These are phyloP conservation scores for Pseudozyma sp. DNA, from an alignment of 1,284 basidiomycete genomes.

Conservation along the genomic window DNA sequence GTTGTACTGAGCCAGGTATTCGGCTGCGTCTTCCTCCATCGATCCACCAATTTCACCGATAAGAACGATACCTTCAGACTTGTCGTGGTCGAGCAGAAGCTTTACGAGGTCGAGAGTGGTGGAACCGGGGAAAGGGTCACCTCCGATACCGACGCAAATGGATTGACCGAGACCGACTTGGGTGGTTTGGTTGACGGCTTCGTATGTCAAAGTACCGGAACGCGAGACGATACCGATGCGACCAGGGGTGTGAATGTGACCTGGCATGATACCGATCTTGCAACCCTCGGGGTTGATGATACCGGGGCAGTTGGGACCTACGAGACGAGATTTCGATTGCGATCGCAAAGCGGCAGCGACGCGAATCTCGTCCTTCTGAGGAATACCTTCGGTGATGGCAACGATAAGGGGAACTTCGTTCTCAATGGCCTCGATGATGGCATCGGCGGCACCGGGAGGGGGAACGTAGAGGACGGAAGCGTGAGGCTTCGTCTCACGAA, in stretches of 20 bases:
- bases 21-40: slow-evolving; percentile 99
- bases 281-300: slow-evolving; percentile 95
- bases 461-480: slow-evolving; percentile 68
- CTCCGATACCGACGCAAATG: slow-evolving; percentile 95
- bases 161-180: slow-evolving; percentile 95
- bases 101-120: slow-evolving; percentile 96
- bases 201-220: slow-evolving; percentile 67
- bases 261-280: slow-evolving; percentile 99
- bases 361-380: slow-evolving; percentile 70
- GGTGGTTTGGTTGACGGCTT: slow-evolving; percentile 81
- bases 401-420: slow-evolving; percentile 67
- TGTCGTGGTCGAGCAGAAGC: slow-evolving; percentile 90
- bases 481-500: slow-evolving; percentile 63
- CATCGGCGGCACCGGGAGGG: slow-evolving; percentile 66
- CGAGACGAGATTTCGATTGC: slow-evolving; percentile 91
- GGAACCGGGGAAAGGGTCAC: slow-evolving; percentile 98
- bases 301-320: slow-evolving; percentile 92
- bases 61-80: slow-evolving; percentile 83
- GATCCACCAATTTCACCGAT: slow-evolving; percentile 99
- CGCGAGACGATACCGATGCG: slow-evolving; percentile 85
- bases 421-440: slow-evolving; percentile 68
- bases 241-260: slow-evolving; percentile 94
- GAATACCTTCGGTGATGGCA: slow-evolving; percentile 69
- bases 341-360: slow-evolving; percentile 92
- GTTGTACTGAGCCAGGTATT: slow-evolving; percentile 93